Conservation (phyloP, 177 flowering plant genomes). For the Vitis hybrid region DNA sequence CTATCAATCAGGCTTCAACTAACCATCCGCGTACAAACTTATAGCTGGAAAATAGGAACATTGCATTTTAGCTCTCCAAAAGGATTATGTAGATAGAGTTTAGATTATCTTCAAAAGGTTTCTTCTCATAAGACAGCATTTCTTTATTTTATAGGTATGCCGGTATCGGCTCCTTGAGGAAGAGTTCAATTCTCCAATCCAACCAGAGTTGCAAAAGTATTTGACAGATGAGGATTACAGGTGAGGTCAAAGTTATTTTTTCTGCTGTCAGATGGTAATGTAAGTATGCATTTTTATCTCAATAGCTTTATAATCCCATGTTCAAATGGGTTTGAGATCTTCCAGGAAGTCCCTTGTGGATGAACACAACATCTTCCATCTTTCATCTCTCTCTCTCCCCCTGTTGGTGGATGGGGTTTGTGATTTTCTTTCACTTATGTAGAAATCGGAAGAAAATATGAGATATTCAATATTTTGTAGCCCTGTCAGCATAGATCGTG, state of each 20-base stretch:
- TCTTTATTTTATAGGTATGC: constrained; percentile 59
- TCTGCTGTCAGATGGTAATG: neutral
- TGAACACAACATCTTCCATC: no score
- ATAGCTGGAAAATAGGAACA: neutral
- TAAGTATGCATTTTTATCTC: neutral
- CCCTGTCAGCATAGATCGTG: no score
- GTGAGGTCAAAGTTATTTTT: constrained; percentile 27
- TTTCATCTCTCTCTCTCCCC: no score
- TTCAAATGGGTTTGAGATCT: neutral
- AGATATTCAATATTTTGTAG: no score
- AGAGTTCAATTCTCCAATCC: constrained; percentile 70
- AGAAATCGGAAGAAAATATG: no score
- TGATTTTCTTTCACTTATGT: no score
- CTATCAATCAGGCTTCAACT: neutral
- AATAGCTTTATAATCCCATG: neutral
- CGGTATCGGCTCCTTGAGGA: constrained; percentile 82
- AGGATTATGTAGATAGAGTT: neutral
- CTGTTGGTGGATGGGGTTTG: no score
- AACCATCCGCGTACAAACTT: neutral
- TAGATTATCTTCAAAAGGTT: neutral
- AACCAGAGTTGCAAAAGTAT: constrained; percentile 77
- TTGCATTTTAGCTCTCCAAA: no score
- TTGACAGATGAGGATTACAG: constrained; percentile 89
- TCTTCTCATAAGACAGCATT: neutral
- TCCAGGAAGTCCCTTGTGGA: no score